Conservation (phyloP, 352 stramenopile genomes). For the Phytophthora hybrid region DNA sequence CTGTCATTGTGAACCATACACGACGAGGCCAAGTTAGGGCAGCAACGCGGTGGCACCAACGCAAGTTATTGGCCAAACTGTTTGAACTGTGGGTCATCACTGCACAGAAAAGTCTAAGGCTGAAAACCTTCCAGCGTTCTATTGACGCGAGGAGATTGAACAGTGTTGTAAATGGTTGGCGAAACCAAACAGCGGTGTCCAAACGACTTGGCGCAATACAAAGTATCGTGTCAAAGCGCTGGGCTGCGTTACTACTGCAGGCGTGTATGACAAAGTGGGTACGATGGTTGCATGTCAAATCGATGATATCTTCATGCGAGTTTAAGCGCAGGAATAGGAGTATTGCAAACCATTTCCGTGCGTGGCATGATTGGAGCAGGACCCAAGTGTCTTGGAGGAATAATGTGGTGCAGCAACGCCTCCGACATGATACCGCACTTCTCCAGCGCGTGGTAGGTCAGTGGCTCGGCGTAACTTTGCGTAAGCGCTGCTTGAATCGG, state of each 20-base stretch:
- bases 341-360: conserved; percentile 20
- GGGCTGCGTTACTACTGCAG: conserved; percentile 5
- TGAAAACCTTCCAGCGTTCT: conserved; percentile 6
- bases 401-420: conserved; percentile 7
- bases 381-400: neutral
- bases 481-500: conserved; percentile 45
- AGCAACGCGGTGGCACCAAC: conserved; percentile 25
- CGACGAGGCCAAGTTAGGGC: conserved; percentile 7
- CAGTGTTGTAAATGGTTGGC: conserved; percentile 14
- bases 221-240: conserved; percentile 17
- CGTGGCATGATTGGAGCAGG: conserved; percentile 24
- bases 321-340: conserved; percentile 16
- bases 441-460: conserved; percentile 23
- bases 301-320: conserved; percentile 4
- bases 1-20: conserved; percentile 2
- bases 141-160: conserved; percentile 12
- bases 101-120: neutral
- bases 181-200: neutral
- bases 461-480: conserved; percentile 42
- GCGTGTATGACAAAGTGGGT: conserved; percentile 24
- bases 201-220: conserved; percentile 6
- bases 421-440: conserved; percentile 5
- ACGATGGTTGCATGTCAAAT: conserved; percentile 10
- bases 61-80: conserved; percentile 4
- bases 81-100: conserved; percentile 17